phyloP scores from a whole-genome alignment of 2,329 filamentous ascomycete genomes.

The Microsporum canis region DNA sequence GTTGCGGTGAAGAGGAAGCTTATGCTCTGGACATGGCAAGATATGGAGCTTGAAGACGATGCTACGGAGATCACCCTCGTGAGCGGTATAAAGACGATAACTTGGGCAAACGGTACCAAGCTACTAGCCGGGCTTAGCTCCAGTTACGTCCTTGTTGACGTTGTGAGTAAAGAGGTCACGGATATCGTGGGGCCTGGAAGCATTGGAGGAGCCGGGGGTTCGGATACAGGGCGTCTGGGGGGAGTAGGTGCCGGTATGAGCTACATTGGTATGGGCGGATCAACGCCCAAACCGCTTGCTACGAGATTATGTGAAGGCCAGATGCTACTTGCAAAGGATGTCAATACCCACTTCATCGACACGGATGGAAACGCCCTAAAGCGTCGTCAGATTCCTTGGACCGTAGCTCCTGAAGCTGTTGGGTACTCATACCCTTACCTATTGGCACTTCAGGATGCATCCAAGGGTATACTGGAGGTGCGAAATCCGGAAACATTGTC shows the following conservation, averaged over 20 bases:
- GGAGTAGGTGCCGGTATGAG: conserved; percentile 82
- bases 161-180: conserved; percentile 58
- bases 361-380: conserved; percentile 69
- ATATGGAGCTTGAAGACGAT: conserved; percentile 67
- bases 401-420: conserved; percentile 72
- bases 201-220: conserved; percentile 52
- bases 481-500: conserved; percentile 85
- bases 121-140: conserved; percentile 84
- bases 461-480: conserved; percentile 78
- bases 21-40: conserved; percentile 89
- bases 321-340: conserved; percentile 90
- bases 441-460: conserved; percentile 68
- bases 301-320: conserved; percentile 71
- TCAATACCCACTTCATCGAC: conserved; percentile 88
- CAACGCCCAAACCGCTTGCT: conserved; percentile 81
- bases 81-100: conserved; percentile 76
- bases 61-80: conserved; percentile 66
- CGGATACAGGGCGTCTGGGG: conserved; percentile 64
- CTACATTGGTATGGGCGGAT: conserved; percentile 88
- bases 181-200: conserved; percentile 70
- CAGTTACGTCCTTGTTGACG: conserved; percentile 81
- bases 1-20: conserved; percentile 88
- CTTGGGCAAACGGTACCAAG: conserved; percentile 79
- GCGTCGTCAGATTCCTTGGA: conserved; percentile 86
- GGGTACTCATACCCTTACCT: conserved; percentile 97